Percentiles rank a stretch among this genome's conserved stretches.
Conservation (phyloP, 441 rosid species). For the Metrosideros polymorpha region DNA sequence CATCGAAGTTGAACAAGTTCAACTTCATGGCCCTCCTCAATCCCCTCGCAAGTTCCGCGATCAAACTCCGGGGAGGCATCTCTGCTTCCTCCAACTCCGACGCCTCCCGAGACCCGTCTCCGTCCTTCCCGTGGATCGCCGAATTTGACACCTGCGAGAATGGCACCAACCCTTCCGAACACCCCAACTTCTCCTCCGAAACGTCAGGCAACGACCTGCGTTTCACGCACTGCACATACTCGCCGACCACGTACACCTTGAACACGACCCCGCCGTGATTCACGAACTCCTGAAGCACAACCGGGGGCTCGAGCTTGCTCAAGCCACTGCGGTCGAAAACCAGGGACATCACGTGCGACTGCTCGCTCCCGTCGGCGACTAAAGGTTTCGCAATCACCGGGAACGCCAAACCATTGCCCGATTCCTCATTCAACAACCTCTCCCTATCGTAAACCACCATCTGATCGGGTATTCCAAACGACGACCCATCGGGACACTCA, state of each 20-base stretch:
- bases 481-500: conserved; percentile 12
- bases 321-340: conserved; percentile 47
- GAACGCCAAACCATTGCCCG: conserved; percentile 34
- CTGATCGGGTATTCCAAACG: conserved; percentile 45
- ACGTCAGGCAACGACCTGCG: conserved; percentile 63
- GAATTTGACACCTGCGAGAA: conserved; percentile 55
- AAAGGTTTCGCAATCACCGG: conserved; percentile 78
- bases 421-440: conserved; percentile 16
- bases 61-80: conserved; percentile 50
- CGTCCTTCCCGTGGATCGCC: conserved; percentile 13
- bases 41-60: conserved; percentile 39
- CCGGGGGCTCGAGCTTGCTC: conserved; percentile 48
- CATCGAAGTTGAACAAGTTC: conserved; percentile 57
- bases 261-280: conserved; percentile 78
- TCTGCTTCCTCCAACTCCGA: conserved; percentile 37
- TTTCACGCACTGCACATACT: conserved; percentile 50
- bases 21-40: conserved; percentile 45
- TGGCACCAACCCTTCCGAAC: conserved; percentile 30
- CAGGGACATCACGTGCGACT: conserved; percentile 51
- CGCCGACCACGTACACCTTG: conserved; percentile 68
- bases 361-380: conserved; percentile 55
- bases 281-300: conserved; percentile 62
- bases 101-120: conserved; percentile 13
- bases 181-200: conserved; percentile 31
- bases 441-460: conserved; percentile 31